phyloP scores from a whole-genome alignment of 345 rosid genomes.

The Hypericum androsaemum region DNA sequence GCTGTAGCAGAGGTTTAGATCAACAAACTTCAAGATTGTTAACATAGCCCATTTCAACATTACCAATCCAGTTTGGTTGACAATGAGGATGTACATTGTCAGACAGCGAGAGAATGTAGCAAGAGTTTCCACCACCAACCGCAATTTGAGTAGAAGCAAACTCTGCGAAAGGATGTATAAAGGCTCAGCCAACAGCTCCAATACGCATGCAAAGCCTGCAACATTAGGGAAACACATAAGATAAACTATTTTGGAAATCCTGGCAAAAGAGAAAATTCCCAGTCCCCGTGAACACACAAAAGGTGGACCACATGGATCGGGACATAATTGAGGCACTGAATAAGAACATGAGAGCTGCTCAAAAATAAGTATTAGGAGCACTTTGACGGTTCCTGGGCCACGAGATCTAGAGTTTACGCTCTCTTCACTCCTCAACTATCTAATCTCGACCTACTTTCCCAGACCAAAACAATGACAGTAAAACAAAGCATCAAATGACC shows the following conservation, averaged over 20 bases:
- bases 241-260: background rate
- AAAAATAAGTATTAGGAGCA: too few relatives aligned
- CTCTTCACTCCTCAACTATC: too few relatives aligned
- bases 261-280: background rate
- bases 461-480: too few relatives aligned
- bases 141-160: constrained; percentile 54
- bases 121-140: constrained; percentile 65
- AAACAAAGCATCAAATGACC: too few relatives aligned
- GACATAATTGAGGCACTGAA: too few relatives aligned
- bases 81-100: constrained; percentile 59
- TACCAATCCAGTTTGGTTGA: constrained; percentile 55
- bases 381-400: too few relatives aligned
- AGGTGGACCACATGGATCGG: too few relatives aligned
- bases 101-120: constrained; percentile 78
- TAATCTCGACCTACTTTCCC: too few relatives aligned
- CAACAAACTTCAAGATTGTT: constrained; percentile 3
- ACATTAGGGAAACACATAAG: constrained; percentile 8
- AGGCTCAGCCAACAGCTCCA: constrained; percentile 92
- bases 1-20: background rate
- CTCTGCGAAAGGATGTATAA: constrained; percentile 80
- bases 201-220: constrained; percentile 72
- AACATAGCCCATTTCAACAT: constrained; percentile 8
- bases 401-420: too few relatives aligned
- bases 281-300: too few relatives aligned
- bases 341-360: too few relatives aligned